Base-by-base conservation (phyloP, 768 basidiomycete genomes). In the Leccinellum albellum region DNA sequence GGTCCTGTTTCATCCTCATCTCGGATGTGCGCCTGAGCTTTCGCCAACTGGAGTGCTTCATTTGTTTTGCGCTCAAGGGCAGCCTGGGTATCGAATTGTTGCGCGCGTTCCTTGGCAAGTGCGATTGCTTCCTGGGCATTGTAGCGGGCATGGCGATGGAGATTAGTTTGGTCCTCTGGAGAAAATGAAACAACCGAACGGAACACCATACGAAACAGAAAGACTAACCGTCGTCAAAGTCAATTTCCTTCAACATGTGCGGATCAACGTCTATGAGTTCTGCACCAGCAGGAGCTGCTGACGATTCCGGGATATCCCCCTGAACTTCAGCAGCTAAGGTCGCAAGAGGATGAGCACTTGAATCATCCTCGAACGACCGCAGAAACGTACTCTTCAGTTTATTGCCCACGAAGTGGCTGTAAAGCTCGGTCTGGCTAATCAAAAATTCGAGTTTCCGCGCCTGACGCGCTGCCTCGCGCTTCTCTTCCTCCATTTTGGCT, bases 361-460 rank as follows among this genome's bases (percentile, higher is more conserved):
- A 48, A 50, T 57, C 61, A 59, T 58, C 63, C 62, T 60, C 56
- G 44, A 24, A 49, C 29, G 54, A 42, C 45, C 45, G 58, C 6
- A 35, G 40, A 33, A 21, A 74, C 86, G 65, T 72, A 91, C 91
- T 93, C 72, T 91, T 91, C 53, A 93, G 82, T 75, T 98, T 98
- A 74, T 87, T 97, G 31, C 96, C 96, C 57, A 99, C 94, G 81
- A 99, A 98, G 76, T 99, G 97, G 63, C 92, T 94, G 74, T 98
- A 99, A 8, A 98, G 82, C 71, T 99, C 97, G 4, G 97, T 98
- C 74, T 98, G 96, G 57, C 92, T 98, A 72, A 99, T 94, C 73
- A 99, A 78, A 76, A 98, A 99, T 75, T 99, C 97, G 24, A 99
- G 84, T 73, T 98, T 98, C 63, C 96, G 83, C 13, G 94, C 92